phyloP scores from a whole-genome alignment of 805 yeast species.

The Candida maesae region DNA sequence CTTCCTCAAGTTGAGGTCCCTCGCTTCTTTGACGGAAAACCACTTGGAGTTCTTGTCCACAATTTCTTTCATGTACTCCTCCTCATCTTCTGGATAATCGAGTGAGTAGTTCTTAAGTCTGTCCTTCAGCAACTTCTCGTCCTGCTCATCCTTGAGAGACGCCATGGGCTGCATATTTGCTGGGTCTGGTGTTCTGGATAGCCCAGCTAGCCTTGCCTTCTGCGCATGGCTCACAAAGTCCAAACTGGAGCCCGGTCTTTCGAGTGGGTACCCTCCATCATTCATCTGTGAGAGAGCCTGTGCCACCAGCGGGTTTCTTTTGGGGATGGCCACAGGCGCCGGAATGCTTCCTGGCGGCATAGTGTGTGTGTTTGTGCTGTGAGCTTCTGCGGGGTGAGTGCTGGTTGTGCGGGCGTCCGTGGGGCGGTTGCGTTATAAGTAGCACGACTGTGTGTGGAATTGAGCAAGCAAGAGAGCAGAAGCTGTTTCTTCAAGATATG shows the following conservation, averaged over 20 bases:
- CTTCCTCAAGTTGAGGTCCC: slow-evolving; percentile 30
- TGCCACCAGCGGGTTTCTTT: slow-evolving; percentile 16
- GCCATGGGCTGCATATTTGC: slow-evolving; percentile 7
- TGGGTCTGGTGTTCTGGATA: slow-evolving; percentile 27
- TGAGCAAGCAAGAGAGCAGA: not conserved
- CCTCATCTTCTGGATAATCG: slow-evolving; percentile 46
- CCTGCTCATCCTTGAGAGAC: slow-evolving; percentile 6
- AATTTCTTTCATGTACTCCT: slow-evolving; percentile 28
- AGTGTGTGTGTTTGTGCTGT: not conserved
- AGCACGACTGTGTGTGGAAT: not conserved
- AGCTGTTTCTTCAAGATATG: not conserved
- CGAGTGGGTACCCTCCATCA: slow-evolving; percentile 1
- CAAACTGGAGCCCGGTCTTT: slow-evolving; percentile 19
- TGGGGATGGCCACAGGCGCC: slow-evolving; percentile 26
- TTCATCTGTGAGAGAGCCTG: not conserved
- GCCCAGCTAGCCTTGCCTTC: slow-evolving; percentile 5
- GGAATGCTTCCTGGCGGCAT: slow-evolving; percentile 1
- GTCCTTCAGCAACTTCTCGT: slow-evolving; percentile 23
- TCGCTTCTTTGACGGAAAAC: slow-evolving; percentile 34
- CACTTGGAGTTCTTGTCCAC: slow-evolving; percentile 36
- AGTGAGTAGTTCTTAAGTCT: slow-evolving; percentile 41
- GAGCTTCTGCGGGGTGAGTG: too few relatives aligned
- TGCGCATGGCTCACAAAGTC: slow-evolving; percentile 11
- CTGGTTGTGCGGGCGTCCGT: not conserved
- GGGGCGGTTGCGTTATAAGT: not conserved